A percentile compares a stretch with the other conserved stretches of the same genome.
Evolutionary conservation across 768 basidiomycete species (phyloP).

Genomic region (Suillus placidus): DNA sequence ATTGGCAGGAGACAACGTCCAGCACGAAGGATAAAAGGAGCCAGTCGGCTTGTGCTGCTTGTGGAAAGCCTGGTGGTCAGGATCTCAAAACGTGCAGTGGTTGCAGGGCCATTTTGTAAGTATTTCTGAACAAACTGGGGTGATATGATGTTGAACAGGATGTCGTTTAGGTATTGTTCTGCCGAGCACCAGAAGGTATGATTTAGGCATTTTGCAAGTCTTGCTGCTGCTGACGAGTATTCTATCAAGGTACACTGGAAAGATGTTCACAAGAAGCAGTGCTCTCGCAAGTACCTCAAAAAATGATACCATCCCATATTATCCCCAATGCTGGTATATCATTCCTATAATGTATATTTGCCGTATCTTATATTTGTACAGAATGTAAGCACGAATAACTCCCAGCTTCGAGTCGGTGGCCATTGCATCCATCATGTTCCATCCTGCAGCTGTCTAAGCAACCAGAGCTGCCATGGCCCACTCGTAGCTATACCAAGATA

Average conservation of each 20-base stretch:
- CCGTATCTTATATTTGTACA: not conserved
- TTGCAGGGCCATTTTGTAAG: constrained; percentile 27
- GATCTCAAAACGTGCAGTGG: constrained; percentile 31
- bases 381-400: not conserved
- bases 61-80: constrained; percentile 32
- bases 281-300: constrained; percentile 13
- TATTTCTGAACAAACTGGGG: constrained; percentile 13
- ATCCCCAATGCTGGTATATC: not conserved
- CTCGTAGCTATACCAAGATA: not conserved
- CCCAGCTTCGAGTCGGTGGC: not conserved
- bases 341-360: not conserved
- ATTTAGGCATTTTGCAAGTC: constrained; percentile 1
- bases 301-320: not conserved
- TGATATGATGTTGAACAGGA: constrained; percentile 12
- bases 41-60: constrained; percentile 30
- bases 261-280: constrained; percentile 25
- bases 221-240: constrained; percentile 11
- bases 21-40: constrained; percentile 25
- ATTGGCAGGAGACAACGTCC: constrained; percentile 31
- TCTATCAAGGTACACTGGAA: constrained; percentile 24
- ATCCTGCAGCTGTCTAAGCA: no score
- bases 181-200: constrained; percentile 22
- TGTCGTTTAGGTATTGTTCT: constrained; percentile 16
- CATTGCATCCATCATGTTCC: not conserved
- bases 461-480: no score